Conservation (phyloP, 2,329 filamentous ascomycete genomes). For the Aspergillus hiratsukae region DNA sequence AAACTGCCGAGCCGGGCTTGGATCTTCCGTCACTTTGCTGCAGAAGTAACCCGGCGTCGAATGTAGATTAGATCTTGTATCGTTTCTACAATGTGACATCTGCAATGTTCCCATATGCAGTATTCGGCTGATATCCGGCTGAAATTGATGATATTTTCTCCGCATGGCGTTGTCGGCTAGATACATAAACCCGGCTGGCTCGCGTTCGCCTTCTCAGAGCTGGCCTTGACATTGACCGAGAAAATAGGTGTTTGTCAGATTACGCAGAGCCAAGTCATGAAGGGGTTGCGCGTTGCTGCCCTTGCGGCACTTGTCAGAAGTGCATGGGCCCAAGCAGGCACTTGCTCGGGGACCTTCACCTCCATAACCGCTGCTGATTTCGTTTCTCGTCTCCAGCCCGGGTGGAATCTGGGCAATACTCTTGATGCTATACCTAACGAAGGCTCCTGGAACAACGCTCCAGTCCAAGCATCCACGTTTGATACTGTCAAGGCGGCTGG, state of each 20-base stretch:
- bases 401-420: slow-evolving; percentile 60
- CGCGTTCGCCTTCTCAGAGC: background rate
- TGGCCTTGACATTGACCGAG: background rate
- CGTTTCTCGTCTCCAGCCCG: slow-evolving; percentile 49
- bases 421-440: slow-evolving; percentile 55
- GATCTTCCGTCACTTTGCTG: background rate
- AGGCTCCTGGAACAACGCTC: slow-evolving; percentile 56
- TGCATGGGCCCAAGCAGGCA: slow-evolving; percentile 13
- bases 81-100: background rate
- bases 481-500: slow-evolving; percentile 50
- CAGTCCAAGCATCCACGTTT: slow-evolving; percentile 49
- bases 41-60: background rate
- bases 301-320: slow-evolving; percentile 7
- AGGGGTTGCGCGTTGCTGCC: slow-evolving; percentile 4
- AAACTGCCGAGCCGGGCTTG: background rate
- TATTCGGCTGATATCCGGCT: background rate
- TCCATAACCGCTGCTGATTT: slow-evolving; percentile 46
- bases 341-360: slow-evolving; percentile 43
- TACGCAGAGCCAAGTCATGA: slow-evolving; percentile 4
- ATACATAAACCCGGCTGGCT: background rate
- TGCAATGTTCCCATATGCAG: background rate
- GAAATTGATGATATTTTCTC: background rate
- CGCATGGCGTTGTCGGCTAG: background rate
- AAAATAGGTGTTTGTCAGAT: background rate
- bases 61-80: background rate